phyloP scores from a whole-genome alignment of 352 stramenopile genomes.

The Aphanomyces euteiches region DNA sequence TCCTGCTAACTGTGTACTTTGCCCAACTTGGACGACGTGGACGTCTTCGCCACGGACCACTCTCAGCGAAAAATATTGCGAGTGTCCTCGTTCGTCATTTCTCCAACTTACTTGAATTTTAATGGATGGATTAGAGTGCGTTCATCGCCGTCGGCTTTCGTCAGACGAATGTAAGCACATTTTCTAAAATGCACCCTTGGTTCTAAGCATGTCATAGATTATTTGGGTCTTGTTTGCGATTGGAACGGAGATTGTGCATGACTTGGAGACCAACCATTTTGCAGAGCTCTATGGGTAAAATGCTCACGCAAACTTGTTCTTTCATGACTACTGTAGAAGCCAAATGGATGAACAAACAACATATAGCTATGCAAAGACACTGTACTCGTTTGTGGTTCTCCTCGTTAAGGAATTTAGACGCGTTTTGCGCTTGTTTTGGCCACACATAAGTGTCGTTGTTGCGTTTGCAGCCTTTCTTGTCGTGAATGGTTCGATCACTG shows the following conservation, averaged over 20 bases:
- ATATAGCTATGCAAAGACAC: neutral
- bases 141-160: conserved; percentile 76
- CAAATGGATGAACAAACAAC: neutral
- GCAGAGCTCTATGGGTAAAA: conserved; percentile 69
- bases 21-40: conserved; percentile 50
- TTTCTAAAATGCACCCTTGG: no score
- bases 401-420: conserved; percentile 47
- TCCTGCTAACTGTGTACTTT: conserved; percentile 77
- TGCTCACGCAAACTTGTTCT: neutral
- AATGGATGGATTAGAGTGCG: conserved; percentile 46
- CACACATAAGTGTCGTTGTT: conserved; percentile 55
- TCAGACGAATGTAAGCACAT: conserved; percentile 68
- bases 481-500: conserved; percentile 73
- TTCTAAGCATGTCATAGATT: conserved; percentile 35
- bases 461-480: conserved; percentile 62
- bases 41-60: conserved; percentile 36
- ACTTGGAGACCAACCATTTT: conserved; percentile 57
- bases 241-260: conserved; percentile 64
- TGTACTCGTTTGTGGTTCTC: conserved; percentile 48
- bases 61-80: conserved; percentile 42
- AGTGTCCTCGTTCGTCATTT: conserved; percentile 51
- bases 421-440: conserved; percentile 64
- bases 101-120: conserved; percentile 11
- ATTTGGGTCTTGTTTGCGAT: conserved; percentile 87
- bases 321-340: neutral